These are phyloP conservation scores for Lasiosphaeriaceae sp. DNA, from an alignment of 495 filamentous ascomycete species.

Conservation along the genomic window DNA sequence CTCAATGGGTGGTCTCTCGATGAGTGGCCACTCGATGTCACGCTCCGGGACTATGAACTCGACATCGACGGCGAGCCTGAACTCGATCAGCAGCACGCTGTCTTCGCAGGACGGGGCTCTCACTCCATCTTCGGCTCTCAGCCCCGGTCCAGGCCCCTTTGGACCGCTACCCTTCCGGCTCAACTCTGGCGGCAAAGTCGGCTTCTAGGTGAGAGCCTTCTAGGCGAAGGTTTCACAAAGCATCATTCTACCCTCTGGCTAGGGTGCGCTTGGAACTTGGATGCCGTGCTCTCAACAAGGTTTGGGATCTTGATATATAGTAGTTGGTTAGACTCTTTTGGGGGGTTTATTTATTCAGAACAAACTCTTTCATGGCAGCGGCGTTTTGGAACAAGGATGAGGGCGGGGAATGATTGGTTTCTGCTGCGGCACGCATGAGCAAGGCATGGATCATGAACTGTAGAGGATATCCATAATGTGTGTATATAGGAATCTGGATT, in stretches of 20 bases:
- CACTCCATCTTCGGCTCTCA: slow-evolving; percentile 36
- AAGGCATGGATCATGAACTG: neutral
- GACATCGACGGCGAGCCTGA: slow-evolving; percentile 32
- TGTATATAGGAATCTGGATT: neutral
- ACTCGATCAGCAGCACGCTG: slow-evolving; percentile 36
- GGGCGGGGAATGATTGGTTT: too few relatives aligned
- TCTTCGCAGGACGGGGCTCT: slow-evolving; percentile 28
- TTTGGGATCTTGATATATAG: neutral
- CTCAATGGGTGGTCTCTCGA: slow-evolving; percentile 47
- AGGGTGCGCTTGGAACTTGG: slow-evolving; percentile 1
- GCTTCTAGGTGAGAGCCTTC: slow-evolving; percentile 19
- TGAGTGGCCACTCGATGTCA: slow-evolving; percentile 21
- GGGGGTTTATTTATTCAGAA: neutral
- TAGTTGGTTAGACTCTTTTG: neutral
- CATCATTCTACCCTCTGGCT: neutral
- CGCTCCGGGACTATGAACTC: slow-evolving; percentile 45
- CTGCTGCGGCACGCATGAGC: too few relatives aligned
- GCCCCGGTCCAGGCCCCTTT: slow-evolving; percentile 27
- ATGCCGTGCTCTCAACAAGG: neutral
- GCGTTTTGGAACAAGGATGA: neutral
- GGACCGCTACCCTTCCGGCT: slow-evolving; percentile 23
- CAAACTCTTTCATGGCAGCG: neutral
- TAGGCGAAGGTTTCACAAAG: neutral
- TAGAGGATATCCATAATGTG: neutral
- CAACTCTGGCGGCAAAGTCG: slow-evolving; percentile 24